phyloP scores from a whole-genome alignment of 176 grass and related monocot species.

The Raddia distichophylla region DNA sequence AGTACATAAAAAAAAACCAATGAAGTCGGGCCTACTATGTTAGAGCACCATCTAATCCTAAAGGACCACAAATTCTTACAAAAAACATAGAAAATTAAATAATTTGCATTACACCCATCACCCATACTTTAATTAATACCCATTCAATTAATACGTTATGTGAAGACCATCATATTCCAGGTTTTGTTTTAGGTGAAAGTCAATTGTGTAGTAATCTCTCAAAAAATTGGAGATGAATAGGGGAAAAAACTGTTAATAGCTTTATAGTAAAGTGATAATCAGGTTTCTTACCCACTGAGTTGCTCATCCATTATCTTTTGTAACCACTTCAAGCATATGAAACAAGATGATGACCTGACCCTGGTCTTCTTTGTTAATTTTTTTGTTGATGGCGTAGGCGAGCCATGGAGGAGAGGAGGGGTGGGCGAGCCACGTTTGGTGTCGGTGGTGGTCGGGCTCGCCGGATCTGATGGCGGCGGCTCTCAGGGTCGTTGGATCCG shows the following conservation, averaged over 20 bases:
- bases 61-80: not conserved
- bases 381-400: too few relatives aligned
- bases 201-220: constrained; percentile 6
- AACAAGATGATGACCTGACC: constrained; percentile 82
- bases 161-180: constrained; percentile 7
- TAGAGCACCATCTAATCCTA: not conserved
- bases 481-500: too few relatives aligned
- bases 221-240: constrained; percentile 20
- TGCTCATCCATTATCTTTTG: constrained; percentile 87
- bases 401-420: too few relatives aligned
- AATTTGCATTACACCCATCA: not conserved
- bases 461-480: too few relatives aligned
- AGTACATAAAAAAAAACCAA: not conserved
- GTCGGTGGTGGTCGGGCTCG: too few relatives aligned
- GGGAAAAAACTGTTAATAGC: constrained; percentile 18
- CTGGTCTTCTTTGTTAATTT: constrained; percentile 69
- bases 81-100: constrained; percentile 11
- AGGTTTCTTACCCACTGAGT: constrained; percentile 47
- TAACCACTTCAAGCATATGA: constrained; percentile 92
- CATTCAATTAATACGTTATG: constrained; percentile 5
- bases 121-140: not conserved
- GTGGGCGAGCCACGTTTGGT: too few relatives aligned
- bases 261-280: constrained; percentile 1
- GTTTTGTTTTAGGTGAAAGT: not conserved
- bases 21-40: not conserved